These are phyloP conservation scores for Elaeagnus macrophylla DNA, from an alignment of 306 rosid genomes.

Conservation along the genomic window DNA sequence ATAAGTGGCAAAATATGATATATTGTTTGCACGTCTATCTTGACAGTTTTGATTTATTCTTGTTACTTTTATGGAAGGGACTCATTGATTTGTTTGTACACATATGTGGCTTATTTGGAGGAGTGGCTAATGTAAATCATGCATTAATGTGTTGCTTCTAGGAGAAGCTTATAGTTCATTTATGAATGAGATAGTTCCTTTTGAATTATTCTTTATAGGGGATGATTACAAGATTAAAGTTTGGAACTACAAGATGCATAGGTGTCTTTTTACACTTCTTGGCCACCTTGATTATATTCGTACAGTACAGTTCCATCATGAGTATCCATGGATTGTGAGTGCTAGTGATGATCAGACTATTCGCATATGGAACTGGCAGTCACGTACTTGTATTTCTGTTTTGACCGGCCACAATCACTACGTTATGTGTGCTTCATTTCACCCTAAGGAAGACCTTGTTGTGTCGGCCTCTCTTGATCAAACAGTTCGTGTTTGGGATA, in stretches of 20 bases:
- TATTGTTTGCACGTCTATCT: background rate
- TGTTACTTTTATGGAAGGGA: background rate
- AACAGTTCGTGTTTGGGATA: slow-evolving; percentile 98
- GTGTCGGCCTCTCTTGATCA: slow-evolving; percentile 96
- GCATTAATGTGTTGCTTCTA: background rate
- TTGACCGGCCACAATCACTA: slow-evolving; percentile 96
- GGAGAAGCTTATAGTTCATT: background rate
- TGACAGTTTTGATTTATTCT: background rate
- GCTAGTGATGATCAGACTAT: slow-evolving; percentile 98
- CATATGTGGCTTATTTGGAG: background rate
- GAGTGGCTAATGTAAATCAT: no score
- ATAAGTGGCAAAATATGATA: background rate
- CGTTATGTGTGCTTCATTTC: slow-evolving; percentile 95
- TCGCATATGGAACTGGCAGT: slow-evolving; percentile 99
- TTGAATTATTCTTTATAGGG: slow-evolving; percentile 44
- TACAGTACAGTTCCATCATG: slow-evolving; percentile 94
- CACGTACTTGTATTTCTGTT: slow-evolving; percentile 91
- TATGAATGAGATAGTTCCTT: background rate
- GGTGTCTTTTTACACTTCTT: slow-evolving; percentile 87
- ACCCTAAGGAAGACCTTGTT: slow-evolving; percentile 88
- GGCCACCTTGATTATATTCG: slow-evolving; percentile 98
- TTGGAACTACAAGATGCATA: slow-evolving; percentile 96
- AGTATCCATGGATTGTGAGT: slow-evolving; percentile 92
- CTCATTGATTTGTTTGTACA: background rate
- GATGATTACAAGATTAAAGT: slow-evolving; percentile 98